Percentiles rank a stretch among this genome's conserved stretches.
Conservation (phyloP, 1,284 basidiomycete genomes). For the Schizophyllum commune region DNA sequence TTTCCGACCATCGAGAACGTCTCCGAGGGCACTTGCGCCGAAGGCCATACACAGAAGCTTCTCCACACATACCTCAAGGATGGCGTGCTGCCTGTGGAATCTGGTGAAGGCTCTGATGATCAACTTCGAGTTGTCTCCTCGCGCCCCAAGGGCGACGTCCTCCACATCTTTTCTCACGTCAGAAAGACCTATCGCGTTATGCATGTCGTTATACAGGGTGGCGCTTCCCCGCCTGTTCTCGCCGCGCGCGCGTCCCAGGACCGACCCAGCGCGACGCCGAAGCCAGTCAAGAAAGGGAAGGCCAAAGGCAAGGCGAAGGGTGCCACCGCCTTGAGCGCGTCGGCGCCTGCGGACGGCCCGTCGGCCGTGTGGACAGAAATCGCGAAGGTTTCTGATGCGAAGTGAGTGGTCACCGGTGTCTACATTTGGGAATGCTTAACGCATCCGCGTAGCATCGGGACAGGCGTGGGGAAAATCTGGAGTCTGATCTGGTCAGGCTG, state of each 20-base stretch:
- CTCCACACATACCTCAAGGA: slow-evolving; percentile 21
- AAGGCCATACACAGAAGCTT: slow-evolving; percentile 20
- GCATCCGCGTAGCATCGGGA: slow-evolving; percentile 39
- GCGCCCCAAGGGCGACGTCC: slow-evolving; percentile 52
- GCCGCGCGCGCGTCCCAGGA: slow-evolving; percentile 1
- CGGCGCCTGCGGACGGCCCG: not conserved
- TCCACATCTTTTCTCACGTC: slow-evolving; percentile 89
- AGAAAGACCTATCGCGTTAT: slow-evolving; percentile 77
- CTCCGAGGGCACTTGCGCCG: slow-evolving; percentile 13
- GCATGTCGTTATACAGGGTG: slow-evolving; percentile 62
- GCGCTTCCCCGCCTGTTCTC: slow-evolving; percentile 28
- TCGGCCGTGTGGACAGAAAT: not conserved
- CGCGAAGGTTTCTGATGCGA: slow-evolving; percentile 5
- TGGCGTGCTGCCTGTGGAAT: not conserved
- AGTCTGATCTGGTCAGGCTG: slow-evolving; percentile 18
- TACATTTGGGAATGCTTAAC: not conserved
- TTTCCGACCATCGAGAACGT: slow-evolving; percentile 63
- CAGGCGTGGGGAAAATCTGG: slow-evolving; percentile 58
- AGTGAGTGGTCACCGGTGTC: not conserved
- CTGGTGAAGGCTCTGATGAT: slow-evolving; percentile 1
- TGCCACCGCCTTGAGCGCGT: not conserved
- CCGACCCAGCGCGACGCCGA: slow-evolving; percentile 12
- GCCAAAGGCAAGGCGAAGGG: slow-evolving; percentile 9
- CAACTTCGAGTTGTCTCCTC: slow-evolving; percentile 35
- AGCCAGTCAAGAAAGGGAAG: slow-evolving; percentile 9